Evolutionary conservation across 2,329 filamentous ascomycete species (phyloP).

Genomic region (Claviceps cyperi): DNA sequence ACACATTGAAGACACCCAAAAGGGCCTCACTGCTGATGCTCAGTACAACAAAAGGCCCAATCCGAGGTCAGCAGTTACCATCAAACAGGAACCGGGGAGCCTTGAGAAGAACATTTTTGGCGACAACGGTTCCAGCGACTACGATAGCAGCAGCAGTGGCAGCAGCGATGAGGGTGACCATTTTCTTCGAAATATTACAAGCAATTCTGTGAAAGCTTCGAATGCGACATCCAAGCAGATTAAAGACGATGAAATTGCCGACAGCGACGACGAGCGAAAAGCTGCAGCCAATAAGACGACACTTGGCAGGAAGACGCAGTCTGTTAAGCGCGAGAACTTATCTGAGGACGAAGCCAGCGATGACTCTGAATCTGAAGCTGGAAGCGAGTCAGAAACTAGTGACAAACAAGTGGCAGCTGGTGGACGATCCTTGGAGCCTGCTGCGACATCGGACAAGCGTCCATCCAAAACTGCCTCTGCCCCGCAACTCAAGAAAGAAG

Average conservation of each 20-base stretch:
- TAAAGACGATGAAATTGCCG: conserved; percentile 26
- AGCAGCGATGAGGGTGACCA: conserved; percentile 19
- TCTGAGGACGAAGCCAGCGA: conserved; percentile 17
- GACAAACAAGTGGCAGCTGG: conserved; percentile 5
- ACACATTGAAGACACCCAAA: conserved; percentile 24
- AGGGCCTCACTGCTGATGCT: conserved; percentile 18
- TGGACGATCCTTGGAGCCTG: conserved; percentile 1
- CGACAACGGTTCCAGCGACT: conserved; percentile 15
- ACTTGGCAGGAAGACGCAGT: conserved; percentile 4
- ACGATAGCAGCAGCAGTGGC: conserved; percentile 19
- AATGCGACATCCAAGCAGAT: conserved; percentile 12
- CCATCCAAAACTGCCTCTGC: conserved; percentile 12
- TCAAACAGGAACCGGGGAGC: conserved; percentile 17
- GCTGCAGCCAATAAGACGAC: conserved; percentile 12
- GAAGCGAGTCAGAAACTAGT: conserved; percentile 9
- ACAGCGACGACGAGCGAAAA: conserved; percentile 26
- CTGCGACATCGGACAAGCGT: not conserved
- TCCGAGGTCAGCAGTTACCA: conserved; percentile 12
- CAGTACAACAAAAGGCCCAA: conserved; percentile 18
- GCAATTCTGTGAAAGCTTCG: conserved; percentile 6
- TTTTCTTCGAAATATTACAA: conserved; percentile 20
- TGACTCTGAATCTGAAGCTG: conserved; percentile 9
- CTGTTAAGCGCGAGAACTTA: conserved; percentile 7
- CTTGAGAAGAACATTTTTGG: conserved; percentile 16
- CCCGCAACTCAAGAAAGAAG: conserved; percentile 10